Evolutionary conservation across 495 filamentous ascomycete species (phyloP), one percentile per base, ranked within the genome.

Genomic region (Trichodelitschia bisporula): DNA sequence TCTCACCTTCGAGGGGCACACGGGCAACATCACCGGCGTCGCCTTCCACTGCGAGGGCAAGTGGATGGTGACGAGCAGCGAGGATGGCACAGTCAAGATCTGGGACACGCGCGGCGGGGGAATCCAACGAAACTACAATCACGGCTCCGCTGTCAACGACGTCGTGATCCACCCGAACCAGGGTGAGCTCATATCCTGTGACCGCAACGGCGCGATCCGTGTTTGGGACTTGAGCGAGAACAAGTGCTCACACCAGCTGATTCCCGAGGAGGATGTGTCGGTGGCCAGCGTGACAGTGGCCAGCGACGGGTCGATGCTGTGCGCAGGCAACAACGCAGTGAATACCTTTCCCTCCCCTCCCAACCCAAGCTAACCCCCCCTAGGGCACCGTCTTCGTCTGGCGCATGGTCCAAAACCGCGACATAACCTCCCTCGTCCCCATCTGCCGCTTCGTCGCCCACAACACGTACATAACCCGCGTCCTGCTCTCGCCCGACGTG

Each of bases 41-140:
- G 86, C 82, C 15, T 97, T 95, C 45, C 86, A 97, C 49, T 92
- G 82, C 43, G 86, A 97, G 47, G 82, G 82, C 8, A 95, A 95
- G 53, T 97, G 86, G 86, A 93, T 97, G 82, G 84, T 93, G n/a
- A 97, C 86, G 3, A 86, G 77, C 51, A 89, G 78, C 21, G 86
- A 97, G 48, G 86, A 97, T 43, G 77, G 83, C 29, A 90, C 82
- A 4, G 84, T 97, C 38, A 95, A 93, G 59, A 90, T 97, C 27
- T 97, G 86, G 86, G 89, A 97, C 48, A 95, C 84, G 4, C 63
- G 89, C 15, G 74, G 62, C 4, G 89, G 79, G 14, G 72, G 60
- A 26, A 64, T 95, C 25, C 86, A 95, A 48, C 67, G 86, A 13
- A 91, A 84, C 52, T 97, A 97, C 47, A 66, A 61, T 33, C 86